Base-by-base conservation (phyloP, 2,329 filamentous ascomycete species). In the Colletotrichum scovillei region DNA sequence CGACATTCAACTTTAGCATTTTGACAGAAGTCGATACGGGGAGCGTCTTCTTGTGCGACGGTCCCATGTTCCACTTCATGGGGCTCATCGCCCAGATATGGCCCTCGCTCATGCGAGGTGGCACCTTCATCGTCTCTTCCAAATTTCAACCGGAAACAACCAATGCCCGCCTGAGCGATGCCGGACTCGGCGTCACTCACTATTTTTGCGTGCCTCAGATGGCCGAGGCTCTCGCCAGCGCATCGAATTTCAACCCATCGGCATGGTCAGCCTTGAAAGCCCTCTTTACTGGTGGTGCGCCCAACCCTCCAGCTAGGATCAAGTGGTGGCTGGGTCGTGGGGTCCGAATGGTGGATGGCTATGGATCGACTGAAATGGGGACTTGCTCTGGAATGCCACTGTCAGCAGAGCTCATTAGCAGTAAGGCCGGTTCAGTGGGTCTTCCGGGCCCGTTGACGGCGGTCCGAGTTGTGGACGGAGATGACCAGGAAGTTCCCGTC, bases 191-290 rank as follows among this genome's bases (percentile, higher is more conserved):
- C 7, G 19, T 73, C 7, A 70, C 71, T 1, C 71, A 73, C 11
- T 73, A 73, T 38, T 73, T 73, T n/a, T 73, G 71, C 14, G 71
- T 73, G 8, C 71, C 71, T 5, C 71, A 73, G 56, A 73, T 73
- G 71, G 67, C 71, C 11, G 71, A 73, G n/a, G 71, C 71, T 16
- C 60, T 73, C 9, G 57, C 26, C 5, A 42, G 59, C 9, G 67
- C 67, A n/a, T n/a, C 56, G 0, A 62, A 73, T 16, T 73, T 71
- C n/a, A 30, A 66, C 19, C 56, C 67, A 3, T 42, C 67, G 19
- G 30, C 42, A 7, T 73, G 71, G 71, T 11, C 38, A 11, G 42
- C 55, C 35, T 62, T 73, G 24, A 73, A 73, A 16, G 71, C 71
- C 12, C 46, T 73, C 1, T 73, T 73, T 14, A 73, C 71, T 0